Percentiles rank a stretch among this genome's conserved stretches.
Conservation (phyloP, 2,329 filamentous ascomycete species). For the Penicillium sp. region DNA sequence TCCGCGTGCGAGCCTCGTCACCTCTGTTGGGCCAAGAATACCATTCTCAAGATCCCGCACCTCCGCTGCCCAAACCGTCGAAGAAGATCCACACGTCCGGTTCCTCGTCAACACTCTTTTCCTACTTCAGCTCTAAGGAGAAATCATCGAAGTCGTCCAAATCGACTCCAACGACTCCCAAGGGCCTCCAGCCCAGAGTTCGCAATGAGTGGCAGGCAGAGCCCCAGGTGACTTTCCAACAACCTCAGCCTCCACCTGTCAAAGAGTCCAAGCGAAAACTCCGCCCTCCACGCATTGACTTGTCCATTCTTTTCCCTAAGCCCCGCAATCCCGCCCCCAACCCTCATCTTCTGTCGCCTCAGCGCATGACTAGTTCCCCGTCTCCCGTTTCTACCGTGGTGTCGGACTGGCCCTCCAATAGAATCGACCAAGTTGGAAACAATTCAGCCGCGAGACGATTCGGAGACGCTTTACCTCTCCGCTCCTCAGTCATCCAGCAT, state of each 20-base stretch:
- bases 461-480: slow-evolving; percentile 30
- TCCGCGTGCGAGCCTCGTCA: slow-evolving; percentile 52
- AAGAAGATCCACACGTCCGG: slow-evolving; percentile 45
- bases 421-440: slow-evolving; percentile 22
- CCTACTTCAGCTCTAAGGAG: slow-evolving; percentile 52
- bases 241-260: slow-evolving; percentile 25
- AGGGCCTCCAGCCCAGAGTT: slow-evolving; percentile 21
- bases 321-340: slow-evolving; percentile 34
- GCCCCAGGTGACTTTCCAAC: slow-evolving; percentile 28
- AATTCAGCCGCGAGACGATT: slow-evolving; percentile 29
- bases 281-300: slow-evolving; percentile 45
- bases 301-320: slow-evolving; percentile 49
- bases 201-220: slow-evolving; percentile 23
- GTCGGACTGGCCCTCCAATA: slow-evolving; percentile 37
- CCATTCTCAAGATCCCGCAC: slow-evolving; percentile 29
- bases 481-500: slow-evolving; percentile 14
- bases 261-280: slow-evolving; percentile 45
- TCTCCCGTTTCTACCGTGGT: slow-evolving; percentile 40
- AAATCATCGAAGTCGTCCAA: slow-evolving; percentile 33
- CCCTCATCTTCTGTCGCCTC: slow-evolving; percentile 45
- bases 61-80: slow-evolving; percentile 38
- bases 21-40: slow-evolving; percentile 49
- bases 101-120: slow-evolving; percentile 52
- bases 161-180: slow-evolving; percentile 32
- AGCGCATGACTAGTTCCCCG: slow-evolving; percentile 46